Evolutionary conservation across 2,329 filamentous ascomycete species (phyloP), one percentile per base, ranked within the genome.

Genomic region (Colletotrichum spinosum): DNA sequence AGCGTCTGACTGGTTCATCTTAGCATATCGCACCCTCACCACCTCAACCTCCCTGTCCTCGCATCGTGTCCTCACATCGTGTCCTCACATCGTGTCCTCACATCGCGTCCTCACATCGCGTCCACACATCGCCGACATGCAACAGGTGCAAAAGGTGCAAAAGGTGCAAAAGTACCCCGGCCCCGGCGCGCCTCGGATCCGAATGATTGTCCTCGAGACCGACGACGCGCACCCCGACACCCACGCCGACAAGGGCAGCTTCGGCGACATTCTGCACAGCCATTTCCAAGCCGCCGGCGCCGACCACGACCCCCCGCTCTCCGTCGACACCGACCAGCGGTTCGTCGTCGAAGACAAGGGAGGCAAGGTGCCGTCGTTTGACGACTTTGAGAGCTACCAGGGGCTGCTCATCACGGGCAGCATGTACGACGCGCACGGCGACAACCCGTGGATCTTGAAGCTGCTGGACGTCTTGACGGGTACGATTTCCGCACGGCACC

Each of bases 321-420:
- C 81, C 6, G 80, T 88, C 34, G 82, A 87, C 70, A 86, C 84
- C 2, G 79, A 83, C 33, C 84, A 85, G 71, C 77, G 83, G 42
- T 88, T 84, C 69, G 80, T 88, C 6, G 84, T 88, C 5, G 77
- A 83, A 9, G 80, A 83, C 9, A 70, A 80, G 39, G 79, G 80
- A 10, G 83, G 83, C 4, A 75, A 77, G 9, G 79, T 87, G 15
- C 84, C 84, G 0, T 76, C 74, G 4, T 73, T 76, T 3, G 76
- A 80, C 2, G 84, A 86, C 6, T 82, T 88, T 42, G 85, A 90
- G 1, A 80, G 86, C 11, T 83, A 93, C 35, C 90, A 95, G 78
- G 92, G 89, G 1, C 79, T 96, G n/a, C 77, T 96, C 41, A 83
- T 95, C 55, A 91, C 90, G 1, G 92, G 92, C 3, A 82, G 80